Evolutionary conservation across 495 filamentous ascomycete genomes (phyloP).

Genomic region (Penicillium riverlandense): DNA sequence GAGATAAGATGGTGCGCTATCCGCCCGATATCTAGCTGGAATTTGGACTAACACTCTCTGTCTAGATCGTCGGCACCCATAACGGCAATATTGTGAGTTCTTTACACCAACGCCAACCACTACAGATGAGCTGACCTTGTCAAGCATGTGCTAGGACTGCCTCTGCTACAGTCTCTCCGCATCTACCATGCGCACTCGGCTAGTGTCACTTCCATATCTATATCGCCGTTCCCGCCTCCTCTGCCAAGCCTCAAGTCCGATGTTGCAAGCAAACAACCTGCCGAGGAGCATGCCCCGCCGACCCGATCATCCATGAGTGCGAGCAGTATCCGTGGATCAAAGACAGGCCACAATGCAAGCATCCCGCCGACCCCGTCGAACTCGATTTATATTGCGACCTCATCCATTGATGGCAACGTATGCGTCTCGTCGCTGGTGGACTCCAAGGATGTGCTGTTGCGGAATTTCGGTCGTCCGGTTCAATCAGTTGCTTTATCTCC

Average conservation of each 20-base stretch:
- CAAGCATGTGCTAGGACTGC: constrained; percentile 79
- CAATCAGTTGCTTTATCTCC: constrained; percentile 87
- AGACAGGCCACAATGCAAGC: constrained; percentile 27
- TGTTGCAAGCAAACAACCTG: constrained; percentile 31
- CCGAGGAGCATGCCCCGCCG: constrained; percentile 39
- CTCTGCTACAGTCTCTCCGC: constrained; percentile 68
- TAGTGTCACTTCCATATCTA: constrained; percentile 79
- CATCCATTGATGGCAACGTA: constrained; percentile 92
- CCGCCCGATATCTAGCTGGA: neutral
- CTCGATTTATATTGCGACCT: constrained; percentile 82
- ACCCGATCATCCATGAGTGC: constrained; percentile 38
- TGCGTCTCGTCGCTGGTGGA: constrained; percentile 79
- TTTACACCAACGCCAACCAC: neutral
- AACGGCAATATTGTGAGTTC: constrained; percentile 88
- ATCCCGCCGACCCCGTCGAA: constrained; percentile 70
- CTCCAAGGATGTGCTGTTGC: constrained; percentile 71
- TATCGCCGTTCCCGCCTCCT: constrained; percentile 83
- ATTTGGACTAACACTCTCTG: neutral
- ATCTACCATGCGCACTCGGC: constrained; percentile 89
- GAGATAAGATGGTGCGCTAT: constrained; percentile 84
- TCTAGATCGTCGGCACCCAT: constrained; percentile 85
- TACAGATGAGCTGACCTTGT: constrained; percentile 13
- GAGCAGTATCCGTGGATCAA: constrained; percentile 44
- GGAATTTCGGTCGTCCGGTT: constrained; percentile 90
- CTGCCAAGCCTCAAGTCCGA: constrained; percentile 53